Evolutionary conservation across 2,329 filamentous ascomycete genomes (phyloP).

Genomic region (Diplodia corticola): DNA sequence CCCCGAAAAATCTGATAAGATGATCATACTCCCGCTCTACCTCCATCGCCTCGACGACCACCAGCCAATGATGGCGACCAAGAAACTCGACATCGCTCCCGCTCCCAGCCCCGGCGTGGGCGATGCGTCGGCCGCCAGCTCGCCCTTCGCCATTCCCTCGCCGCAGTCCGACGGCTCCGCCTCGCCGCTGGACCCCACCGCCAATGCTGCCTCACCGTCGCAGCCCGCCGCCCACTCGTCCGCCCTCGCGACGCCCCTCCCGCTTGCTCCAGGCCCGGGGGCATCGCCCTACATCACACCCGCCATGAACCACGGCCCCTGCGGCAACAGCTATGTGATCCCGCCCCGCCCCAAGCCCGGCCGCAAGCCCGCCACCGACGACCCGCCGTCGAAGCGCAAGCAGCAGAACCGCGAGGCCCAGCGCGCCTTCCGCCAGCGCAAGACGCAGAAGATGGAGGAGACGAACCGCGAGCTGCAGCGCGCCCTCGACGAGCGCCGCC

Average conservation of each 20-base stretch:
- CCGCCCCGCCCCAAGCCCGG: slow-evolving; percentile 64
- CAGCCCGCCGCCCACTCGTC: background rate
- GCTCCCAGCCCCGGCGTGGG: slow-evolving; percentile 14
- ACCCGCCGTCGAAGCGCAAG: slow-evolving; percentile 88
- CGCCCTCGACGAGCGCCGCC: slow-evolving; percentile 23
- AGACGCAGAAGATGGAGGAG: slow-evolving; percentile 79
- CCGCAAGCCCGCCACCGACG: slow-evolving; percentile 90
- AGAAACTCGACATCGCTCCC: slow-evolving; percentile 22
- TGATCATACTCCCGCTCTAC: slow-evolving; percentile 17
- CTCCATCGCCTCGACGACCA: slow-evolving; percentile 7
- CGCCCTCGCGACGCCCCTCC: background rate
- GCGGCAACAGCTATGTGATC: slow-evolving; percentile 40
- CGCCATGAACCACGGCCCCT: slow-evolving; percentile 31
- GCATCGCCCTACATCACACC: slow-evolving; percentile 17
- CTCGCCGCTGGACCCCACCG: slow-evolving; percentile 8
- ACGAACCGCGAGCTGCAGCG: slow-evolving; percentile 47
- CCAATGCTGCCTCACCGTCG: slow-evolving; percentile 11
- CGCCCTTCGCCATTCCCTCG: slow-evolving; percentile 21
- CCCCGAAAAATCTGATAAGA: slow-evolving; percentile 23
- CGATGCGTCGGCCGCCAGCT: slow-evolving; percentile 4
- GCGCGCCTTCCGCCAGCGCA: slow-evolving; percentile 82
- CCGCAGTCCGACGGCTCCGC: slow-evolving; percentile 14
- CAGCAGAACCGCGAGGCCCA: slow-evolving; percentile 93
- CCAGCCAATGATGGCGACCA: slow-evolving; percentile 22
- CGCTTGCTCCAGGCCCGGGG: slow-evolving; percentile 16